Evolutionary conservation across 306 rosid genomes (phyloP), one percentile per base, ranked within the genome.

Genomic region (Sicyos baderoa): DNA sequence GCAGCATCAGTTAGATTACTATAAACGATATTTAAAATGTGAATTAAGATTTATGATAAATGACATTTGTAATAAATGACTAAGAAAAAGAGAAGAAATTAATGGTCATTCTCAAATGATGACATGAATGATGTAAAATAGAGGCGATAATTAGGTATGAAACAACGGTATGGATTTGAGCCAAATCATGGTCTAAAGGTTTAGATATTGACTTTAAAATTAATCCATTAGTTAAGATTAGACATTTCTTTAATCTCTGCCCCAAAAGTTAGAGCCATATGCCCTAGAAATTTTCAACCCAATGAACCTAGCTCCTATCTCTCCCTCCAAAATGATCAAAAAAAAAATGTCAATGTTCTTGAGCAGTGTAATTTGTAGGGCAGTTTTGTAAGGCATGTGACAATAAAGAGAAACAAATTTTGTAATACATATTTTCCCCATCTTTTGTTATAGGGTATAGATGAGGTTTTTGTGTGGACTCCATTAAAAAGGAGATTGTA

Each of bases 321-420:
- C 67, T 32, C 68, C 17, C 35, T 40, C 16, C 11, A 14, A 21
- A 0, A 64, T 27, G 50, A 72, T 44, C 0, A 37, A 37, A 37
- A 37, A 19, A 15, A 76, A 72, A 69, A 45, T 50, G 70, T 56
- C 32, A 16, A 58, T 66, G 50, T 79, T 80, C 68, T 86, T 83
- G 90, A 80, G 96, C 90, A 76, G 86, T 79, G 88, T 80, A 71
- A 54, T 45, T 27, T 45, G 14, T 35, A 35, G 40, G 40, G 40
- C 40, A 35, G 6, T 58, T 58, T 59, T 59, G 14, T 66, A 72
- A 17, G 79, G 74, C 72, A 51, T 72, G 85, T 75, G 76, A 64
- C 9, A 35, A 27, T 35, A 55, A 72, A 44, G 80, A 75, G 76
- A 49, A 55, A 75, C 79, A 66, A 9, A 61, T 32, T n/a, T 63